Base-by-base conservation (phyloP, 2,329 filamentous ascomycete species). In the Pseudocercospora cruenta region DNA sequence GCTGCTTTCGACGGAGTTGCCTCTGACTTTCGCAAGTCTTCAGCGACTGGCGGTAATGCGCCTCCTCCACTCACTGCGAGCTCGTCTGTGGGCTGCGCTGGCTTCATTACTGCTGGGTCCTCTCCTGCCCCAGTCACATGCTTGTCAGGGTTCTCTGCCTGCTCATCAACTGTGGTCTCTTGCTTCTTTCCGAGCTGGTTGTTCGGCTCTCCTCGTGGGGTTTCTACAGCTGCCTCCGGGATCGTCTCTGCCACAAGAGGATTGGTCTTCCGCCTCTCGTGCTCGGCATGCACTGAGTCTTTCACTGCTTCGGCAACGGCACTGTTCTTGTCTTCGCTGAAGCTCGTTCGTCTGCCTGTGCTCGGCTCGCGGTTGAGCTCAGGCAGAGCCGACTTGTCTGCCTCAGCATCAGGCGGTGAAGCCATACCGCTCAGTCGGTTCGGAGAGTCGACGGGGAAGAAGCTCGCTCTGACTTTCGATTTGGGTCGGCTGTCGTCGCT, bases 391-490 rank as follows among this genome's bases (percentile, higher is more conserved):
- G 60, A 58, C n/a, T 49, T 36, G 36, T 62, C 61, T 33, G 57
- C 63, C 51, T 67, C 62, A 39, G 55, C 65, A 33, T 67, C 61
- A 12, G 65, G 65, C 12, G 65, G 63, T 21, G 63, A 64, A 28
- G 71, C 67, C 70, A 72, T 75, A n/a, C 21, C 67, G 49, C 28
- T 58, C 19, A 51, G 28, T 53, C 57, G 60, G 61, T 57, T 62
- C 14, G 67, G 69, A 69, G 76, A 63, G 73, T 80, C 81, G 68
- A 84, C 82, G 14, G 82, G 75, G 16, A 84, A 80, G 74, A 84
- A 84, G 68, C 80, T 83, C 62, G 82, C 80, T 70, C 82, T 78
- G 60, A 83, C 76, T 71, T 79, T 83, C 71, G 81, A 81, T 31
- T 76, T 77, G 3, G 80, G 79, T 61, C 76, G 69, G n/a, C 71